These are phyloP conservation scores for Arthrinium phaeospermum DNA, from an alignment of 2,329 filamentous ascomycete genomes.

Conservation along the genomic window DNA sequence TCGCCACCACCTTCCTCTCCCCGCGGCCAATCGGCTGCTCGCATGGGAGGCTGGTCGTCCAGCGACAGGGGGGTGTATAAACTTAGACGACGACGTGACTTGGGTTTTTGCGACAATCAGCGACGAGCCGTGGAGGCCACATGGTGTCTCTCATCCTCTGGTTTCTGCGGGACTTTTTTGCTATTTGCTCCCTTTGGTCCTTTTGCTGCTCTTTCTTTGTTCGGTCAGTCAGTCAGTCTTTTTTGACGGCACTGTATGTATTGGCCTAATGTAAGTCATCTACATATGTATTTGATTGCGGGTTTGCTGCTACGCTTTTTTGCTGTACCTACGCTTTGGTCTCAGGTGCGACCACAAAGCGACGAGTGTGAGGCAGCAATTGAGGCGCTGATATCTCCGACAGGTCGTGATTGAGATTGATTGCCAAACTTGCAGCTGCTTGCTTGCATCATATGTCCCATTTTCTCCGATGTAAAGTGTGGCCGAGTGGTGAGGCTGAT, in stretches of 20 bases:
- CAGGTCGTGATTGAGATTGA: not conserved
- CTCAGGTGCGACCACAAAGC: not conserved
- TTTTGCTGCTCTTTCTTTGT: not conserved
- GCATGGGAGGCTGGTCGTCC: not conserved
- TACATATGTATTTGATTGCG: not conserved
- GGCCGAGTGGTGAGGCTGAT: not conserved
- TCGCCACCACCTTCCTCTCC: not conserved
- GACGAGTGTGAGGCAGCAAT: conserved; percentile 13
- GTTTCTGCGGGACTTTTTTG: not conserved
- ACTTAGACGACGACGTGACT: conserved; percentile 7
- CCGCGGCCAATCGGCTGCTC: not conserved
- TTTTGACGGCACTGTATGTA: not conserved
- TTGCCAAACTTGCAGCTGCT: conserved; percentile 6
- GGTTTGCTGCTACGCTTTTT: conserved; percentile 7
- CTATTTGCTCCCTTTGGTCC: not conserved
- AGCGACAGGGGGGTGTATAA: not conserved
- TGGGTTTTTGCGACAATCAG: conserved; percentile 14
- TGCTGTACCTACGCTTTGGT: not conserved
- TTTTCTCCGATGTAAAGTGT: not conserved
- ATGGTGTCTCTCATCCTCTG: not conserved
- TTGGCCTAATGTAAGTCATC: not conserved
- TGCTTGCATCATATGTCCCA: not conserved
- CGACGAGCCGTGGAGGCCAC: not conserved
- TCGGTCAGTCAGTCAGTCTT: not conserved
- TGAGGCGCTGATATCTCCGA: not conserved